Conservation (phyloP, 305 asterid species). For the Fraxinus angustifolia region DNA sequence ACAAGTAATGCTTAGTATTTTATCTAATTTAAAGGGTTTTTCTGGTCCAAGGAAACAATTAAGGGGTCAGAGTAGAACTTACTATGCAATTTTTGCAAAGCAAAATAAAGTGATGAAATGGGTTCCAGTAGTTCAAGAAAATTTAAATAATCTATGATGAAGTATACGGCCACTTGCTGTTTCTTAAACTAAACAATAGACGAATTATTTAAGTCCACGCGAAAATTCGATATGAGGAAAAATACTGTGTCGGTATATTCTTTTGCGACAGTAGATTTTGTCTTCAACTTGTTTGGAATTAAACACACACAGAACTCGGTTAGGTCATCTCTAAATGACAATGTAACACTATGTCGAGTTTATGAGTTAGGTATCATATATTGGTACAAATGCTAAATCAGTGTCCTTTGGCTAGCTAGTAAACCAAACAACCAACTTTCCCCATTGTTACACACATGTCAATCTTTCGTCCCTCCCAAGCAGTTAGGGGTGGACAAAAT, state of each 20-base stretch:
- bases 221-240: neutral
- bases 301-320: neutral
- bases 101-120: neutral
- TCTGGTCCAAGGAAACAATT: neutral
- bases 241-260: neutral
- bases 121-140: neutral
- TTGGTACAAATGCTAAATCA: too few species aligned
- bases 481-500: too few species aligned
- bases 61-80: neutral
- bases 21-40: neutral
- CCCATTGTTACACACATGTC: too few species aligned
- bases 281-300: too few species aligned
- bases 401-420: too few species aligned
- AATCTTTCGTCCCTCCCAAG: too few species aligned
- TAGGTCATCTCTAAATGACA: neutral
- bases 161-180: neutral
- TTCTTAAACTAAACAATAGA: neutral
- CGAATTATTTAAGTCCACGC: neutral
- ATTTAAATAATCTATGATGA: neutral
- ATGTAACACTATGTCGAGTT: too few species aligned
- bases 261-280: neutral
- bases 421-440: too few species aligned
- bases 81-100: neutral
- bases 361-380: too few species aligned
- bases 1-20: constrained; percentile 10